Evolutionary conservation across 106 monocot genomes (phyloP).

Genomic region (Narthecium ossifragum): DNA sequence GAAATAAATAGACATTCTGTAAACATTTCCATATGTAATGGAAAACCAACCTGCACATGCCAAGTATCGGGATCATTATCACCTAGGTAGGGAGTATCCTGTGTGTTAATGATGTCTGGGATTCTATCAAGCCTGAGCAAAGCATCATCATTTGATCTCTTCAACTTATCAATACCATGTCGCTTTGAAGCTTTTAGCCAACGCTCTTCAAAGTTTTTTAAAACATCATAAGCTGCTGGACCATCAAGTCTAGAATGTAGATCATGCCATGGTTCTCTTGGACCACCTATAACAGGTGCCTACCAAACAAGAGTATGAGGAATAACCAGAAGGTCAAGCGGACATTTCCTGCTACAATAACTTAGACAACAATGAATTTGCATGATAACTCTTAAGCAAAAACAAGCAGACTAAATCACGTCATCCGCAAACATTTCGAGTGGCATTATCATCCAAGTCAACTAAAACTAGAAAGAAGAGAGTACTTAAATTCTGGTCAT

Average conservation of each 20-base stretch:
- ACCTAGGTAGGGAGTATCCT: constrained; percentile 36
- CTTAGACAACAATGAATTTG: no score
- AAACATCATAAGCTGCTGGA: constrained; percentile 87
- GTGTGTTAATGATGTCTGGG: constrained; percentile 40
- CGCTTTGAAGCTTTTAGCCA: constrained; percentile 79
- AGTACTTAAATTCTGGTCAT: no score
- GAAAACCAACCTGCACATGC: constrained; percentile 72
- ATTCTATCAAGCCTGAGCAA: constrained; percentile 63
- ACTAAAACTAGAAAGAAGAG: no score
- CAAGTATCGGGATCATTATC: constrained; percentile 76
- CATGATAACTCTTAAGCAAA: no score
- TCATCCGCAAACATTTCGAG: no score
- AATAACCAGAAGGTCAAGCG: no score
- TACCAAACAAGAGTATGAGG: no score
- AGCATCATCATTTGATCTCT: constrained; percentile 55
- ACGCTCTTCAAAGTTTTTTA: constrained; percentile 86
- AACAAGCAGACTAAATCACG: no score
- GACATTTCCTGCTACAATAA: no score
- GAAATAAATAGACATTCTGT: no score
- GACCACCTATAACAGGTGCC: constrained; percentile 50
- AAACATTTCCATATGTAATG: no score
- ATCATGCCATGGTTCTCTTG: constrained; percentile 98
- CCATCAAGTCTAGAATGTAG: constrained; percentile 87
- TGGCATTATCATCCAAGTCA: no score
- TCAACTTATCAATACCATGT: constrained; percentile 61